Evolutionary conservation across 148 eudicot species (phyloP), one percentile per base, ranked within the genome.

Genomic region (Camellia sinensis): DNA sequence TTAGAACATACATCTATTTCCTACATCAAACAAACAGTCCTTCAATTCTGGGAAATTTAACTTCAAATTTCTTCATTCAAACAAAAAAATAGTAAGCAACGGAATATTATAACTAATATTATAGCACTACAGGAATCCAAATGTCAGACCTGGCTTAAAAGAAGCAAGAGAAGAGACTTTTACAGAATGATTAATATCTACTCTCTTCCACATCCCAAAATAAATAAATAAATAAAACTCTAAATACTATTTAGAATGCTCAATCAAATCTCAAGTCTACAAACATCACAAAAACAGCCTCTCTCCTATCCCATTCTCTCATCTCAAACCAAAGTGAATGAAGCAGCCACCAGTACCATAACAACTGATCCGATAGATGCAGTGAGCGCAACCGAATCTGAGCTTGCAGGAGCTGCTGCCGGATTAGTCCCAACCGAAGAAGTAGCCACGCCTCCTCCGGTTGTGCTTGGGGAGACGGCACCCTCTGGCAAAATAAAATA

Each of bases 271-370:
- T 5, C 6, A 48, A 48, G 52, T 7, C 52, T 48, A 48, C 52
- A 48, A 4, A 48, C 52, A 48, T 48, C 75, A 48, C 56, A 12
- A 3, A 12, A 3, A 44, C 63, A 60, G 6, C 41, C 22, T 41
- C 11, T 3, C 77, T 54, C 29, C 43, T 19, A 6, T 19, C 50
- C 41, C 41, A 68, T 29, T 17, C 37, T 41, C 45, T 75, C 44
- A 60, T 67, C 81, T 86, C 86, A 86, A 65, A 70, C 75, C 5
- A 81, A 79, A 66, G 78, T 73, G 80, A 78, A 44, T 7, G 77
- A 83, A 19, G 76, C 84, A 37, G 48, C 48, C 1, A 78, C 77
- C 54, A 83, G 37, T 21, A 71, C 60, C 45, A 84, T 46, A 37
- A 82, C 70, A 19, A 84, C 53, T 2, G 75, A 54, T 67, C 62